Conservation (phyloP, 2,329 filamentous ascomycete species). For the Apiospora hydei region DNA sequence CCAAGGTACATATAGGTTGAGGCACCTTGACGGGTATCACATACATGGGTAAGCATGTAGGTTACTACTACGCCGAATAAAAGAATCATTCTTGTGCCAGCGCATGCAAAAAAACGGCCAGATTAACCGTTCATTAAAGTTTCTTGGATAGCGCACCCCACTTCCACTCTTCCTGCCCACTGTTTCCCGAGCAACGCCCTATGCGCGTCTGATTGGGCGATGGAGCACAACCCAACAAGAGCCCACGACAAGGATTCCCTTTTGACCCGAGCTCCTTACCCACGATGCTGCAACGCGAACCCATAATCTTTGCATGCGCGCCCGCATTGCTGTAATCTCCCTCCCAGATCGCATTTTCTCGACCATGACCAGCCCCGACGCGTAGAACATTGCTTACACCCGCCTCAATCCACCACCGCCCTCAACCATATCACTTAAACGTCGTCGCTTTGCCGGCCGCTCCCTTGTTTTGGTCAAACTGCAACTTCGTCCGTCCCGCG, state of each 20-base stretch:
- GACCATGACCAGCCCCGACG: constrained; percentile 49
- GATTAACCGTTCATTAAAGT: background rate
- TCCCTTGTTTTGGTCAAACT: constrained; percentile 36
- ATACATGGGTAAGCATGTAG: no score
- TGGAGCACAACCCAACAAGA: constrained; percentile 7
- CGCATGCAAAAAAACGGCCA: background rate
- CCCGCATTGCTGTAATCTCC: constrained; percentile 42
- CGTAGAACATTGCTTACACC: constrained; percentile 48
- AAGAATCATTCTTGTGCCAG: no score
- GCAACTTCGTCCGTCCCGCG: background rate
- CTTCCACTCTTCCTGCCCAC: constrained; percentile 7
- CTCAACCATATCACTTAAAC: background rate
- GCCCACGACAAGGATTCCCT: constrained; percentile 16
- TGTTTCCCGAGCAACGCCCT: constrained; percentile 19
- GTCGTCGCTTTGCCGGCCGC: constrained; percentile 32
- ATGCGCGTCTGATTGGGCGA: constrained; percentile 12
- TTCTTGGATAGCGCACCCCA: constrained; percentile 10
- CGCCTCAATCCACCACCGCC: constrained; percentile 1
- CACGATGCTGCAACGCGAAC: constrained; percentile 14
- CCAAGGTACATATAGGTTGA: no score
- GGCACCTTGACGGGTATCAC: no score
- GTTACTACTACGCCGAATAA: no score
- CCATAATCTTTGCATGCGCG: constrained; percentile 15
- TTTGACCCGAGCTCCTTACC: constrained; percentile 10
- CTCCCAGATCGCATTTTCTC: constrained; percentile 41